Base-by-base conservation (phyloP, 169 alveolate genomes). In the Cyclospora cayetanensis region DNA sequence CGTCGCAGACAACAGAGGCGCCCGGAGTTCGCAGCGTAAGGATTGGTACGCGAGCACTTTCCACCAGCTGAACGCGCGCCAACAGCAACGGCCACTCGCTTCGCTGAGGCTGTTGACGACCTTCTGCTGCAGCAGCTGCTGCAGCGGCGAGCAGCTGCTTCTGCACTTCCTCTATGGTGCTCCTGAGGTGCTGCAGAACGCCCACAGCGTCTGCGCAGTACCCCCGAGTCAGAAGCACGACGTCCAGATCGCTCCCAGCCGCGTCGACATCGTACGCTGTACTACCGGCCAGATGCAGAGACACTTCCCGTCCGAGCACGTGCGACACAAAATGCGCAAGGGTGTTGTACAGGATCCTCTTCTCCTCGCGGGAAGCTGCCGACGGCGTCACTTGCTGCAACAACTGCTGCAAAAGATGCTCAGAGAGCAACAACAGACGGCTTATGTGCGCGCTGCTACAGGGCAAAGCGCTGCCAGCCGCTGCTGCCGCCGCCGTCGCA, bases 11-110 rank as follows among this genome's bases (percentile, higher is more conserved):
- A 9, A 97, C 93, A 25, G 87, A 63, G 39, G 95, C 95, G 31
- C 93, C 96, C 70, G 95, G 95, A 31, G 96, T 92, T 82, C 92
- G 90, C 25, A 97, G 91, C 42, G 97, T 95, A 29, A 97, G 93
- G 22, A 97, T 97, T 11, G 98, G 98, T 11, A 97, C 98, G 53
- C 96, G 93, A 0, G 98, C 98, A 2, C 98, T 93, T 41, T 96
- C 97, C 12, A 97, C 97, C 42, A 97, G 96, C 76, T 96, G 96
- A 31, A 96, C 83, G 34, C 95, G 93, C 74, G 92, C 94, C 25
- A 65, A 55, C 41, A 93, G 85, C 42, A 94, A 55, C 2, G 86
- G 90, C 80, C 93, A 86, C 46, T 94, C 91, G 65, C 91, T 63
- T 37, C 84, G 41, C 4, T 22, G 72, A 31, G 50, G 94, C 27